These are phyloP conservation scores for Anthostomella pinea DNA, from an alignment of 2,329 filamentous ascomycete genomes.

Conservation along the genomic window DNA sequence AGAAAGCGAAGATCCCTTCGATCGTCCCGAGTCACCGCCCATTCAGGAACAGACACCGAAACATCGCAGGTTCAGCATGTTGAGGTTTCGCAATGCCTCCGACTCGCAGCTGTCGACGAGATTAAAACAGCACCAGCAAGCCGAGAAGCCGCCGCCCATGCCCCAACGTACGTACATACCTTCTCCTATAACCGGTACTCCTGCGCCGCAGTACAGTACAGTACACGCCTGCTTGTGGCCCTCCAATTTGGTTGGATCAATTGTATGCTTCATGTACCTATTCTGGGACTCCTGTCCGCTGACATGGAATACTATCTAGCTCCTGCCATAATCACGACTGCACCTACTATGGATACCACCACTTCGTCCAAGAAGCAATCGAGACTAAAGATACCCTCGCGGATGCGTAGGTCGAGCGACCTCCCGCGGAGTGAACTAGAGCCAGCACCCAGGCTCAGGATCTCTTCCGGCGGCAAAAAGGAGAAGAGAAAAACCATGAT, in stretches of 20 bases:
- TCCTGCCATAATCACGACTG: constrained; percentile 83
- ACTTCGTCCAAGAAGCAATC: constrained; percentile 52
- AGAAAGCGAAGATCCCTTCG: constrained; percentile 27
- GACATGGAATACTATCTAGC: constrained; percentile 39
- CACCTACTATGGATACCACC: constrained; percentile 69
- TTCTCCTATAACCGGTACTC: not conserved
- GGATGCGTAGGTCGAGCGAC: constrained; percentile 52
- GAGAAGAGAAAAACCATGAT: constrained; percentile 41
- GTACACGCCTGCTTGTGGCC: too few relatives aligned
- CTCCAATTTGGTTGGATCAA: too few relatives aligned
- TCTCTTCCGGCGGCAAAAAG: constrained; percentile 31
- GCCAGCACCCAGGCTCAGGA: constrained; percentile 14
- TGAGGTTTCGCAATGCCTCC: constrained; percentile 88
- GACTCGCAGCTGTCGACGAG: constrained; percentile 81
- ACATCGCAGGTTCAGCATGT: constrained; percentile 63
- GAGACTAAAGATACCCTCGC: constrained; percentile 51
- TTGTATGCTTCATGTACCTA: not conserved
- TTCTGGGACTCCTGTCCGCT: constrained; percentile 11
- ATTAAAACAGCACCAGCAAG: constrained; percentile 64
- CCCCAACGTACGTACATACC: constrained; percentile 54
- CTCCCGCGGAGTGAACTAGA: constrained; percentile 37
- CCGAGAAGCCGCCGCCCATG: constrained; percentile 54
- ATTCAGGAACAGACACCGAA: constrained; percentile 54
- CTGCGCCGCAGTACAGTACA: too few relatives aligned
- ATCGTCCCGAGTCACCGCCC: constrained; percentile 47